Evolutionary conservation across 768 basidiomycete species (phyloP).

Genomic region (Cyclocybe cylindracea): DNA sequence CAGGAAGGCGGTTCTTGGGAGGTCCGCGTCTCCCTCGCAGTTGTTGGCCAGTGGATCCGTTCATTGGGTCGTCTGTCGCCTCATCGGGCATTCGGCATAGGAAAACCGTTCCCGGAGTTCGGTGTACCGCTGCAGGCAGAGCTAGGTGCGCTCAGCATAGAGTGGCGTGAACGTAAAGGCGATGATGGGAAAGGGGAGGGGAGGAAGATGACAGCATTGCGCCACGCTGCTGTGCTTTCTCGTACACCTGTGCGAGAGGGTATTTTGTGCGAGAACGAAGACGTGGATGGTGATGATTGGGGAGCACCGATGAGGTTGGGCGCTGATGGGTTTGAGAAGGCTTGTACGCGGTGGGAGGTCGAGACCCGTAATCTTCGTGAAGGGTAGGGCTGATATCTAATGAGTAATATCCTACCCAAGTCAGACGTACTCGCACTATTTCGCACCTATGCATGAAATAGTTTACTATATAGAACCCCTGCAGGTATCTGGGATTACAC

Average conservation of each 20-base stretch:
- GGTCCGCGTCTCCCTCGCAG: conserved; percentile 59
- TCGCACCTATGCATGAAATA: too few species aligned
- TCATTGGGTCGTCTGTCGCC: conserved; percentile 49
- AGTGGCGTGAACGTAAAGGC: conserved; percentile 19
- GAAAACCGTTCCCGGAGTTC: conserved; percentile 39
- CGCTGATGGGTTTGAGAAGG: conserved; percentile 24
- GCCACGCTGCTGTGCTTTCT: conserved; percentile 46
- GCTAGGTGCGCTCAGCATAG: conserved; percentile 29
- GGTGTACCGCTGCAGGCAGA: conserved; percentile 35
- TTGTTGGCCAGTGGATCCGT: conserved; percentile 57
- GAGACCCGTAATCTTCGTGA: too few species aligned
- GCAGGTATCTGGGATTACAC: too few species aligned
- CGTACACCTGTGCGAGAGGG: conserved; percentile 43
- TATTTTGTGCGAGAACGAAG: too few species aligned
- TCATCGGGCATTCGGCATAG: conserved; percentile 40
- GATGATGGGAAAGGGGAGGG: conserved; percentile 5
- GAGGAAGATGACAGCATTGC: conserved; percentile 40
- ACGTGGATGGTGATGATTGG: conserved; percentile 7
- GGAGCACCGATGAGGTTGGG: conserved; percentile 29
- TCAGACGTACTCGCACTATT: too few species aligned
- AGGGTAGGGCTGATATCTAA: too few species aligned
- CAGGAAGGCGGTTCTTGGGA: conserved; percentile 66
- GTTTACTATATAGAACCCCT: too few species aligned
- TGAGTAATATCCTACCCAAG: too few species aligned
- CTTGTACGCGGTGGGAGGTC: too few species aligned